phyloP scores from a whole-genome alignment of 768 basidiomycete genomes.

The Tulasnella sp. region DNA sequence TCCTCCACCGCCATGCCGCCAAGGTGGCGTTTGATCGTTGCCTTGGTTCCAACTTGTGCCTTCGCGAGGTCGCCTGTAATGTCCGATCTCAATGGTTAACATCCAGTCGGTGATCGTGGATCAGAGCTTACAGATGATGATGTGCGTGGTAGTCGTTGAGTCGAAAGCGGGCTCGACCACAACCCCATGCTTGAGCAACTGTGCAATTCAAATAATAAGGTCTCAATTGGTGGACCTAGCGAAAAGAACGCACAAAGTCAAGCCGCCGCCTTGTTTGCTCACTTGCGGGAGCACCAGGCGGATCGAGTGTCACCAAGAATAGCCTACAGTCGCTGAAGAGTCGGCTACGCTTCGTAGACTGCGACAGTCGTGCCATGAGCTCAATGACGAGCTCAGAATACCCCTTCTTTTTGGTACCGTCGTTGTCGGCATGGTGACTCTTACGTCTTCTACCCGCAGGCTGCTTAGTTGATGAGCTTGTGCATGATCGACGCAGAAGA shows the following conservation, averaged over 20 bases:
- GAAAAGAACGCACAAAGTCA: background rate
- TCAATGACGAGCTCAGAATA: constrained; percentile 7
- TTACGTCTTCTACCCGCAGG: background rate
- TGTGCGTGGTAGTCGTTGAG: background rate
- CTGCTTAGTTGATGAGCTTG: background rate
- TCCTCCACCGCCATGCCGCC: constrained; percentile 6
- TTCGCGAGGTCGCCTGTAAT: constrained; percentile 4
- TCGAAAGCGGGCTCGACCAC: constrained; percentile 6
- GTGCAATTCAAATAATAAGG: background rate
- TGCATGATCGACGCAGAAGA: background rate
- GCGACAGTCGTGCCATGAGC: background rate
- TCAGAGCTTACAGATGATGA: constrained; percentile 10
- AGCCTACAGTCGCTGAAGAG: background rate
- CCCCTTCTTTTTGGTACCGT: constrained; percentile 7
- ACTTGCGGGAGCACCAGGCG: background rate
- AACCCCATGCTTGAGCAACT: constrained; percentile 7
- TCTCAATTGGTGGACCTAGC: background rate
- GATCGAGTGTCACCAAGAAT: background rate
- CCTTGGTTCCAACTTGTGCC: background rate
- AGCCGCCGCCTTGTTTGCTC: background rate
- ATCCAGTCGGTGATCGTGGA: background rate
- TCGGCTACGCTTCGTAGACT: background rate
- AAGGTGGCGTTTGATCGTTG: constrained; percentile 8
- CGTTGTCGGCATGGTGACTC: background rate
- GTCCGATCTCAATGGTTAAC: background rate